Evolutionary conservation across 2,329 filamentous ascomycete species (phyloP).

Genomic region (Sphaerulina populicola): DNA sequence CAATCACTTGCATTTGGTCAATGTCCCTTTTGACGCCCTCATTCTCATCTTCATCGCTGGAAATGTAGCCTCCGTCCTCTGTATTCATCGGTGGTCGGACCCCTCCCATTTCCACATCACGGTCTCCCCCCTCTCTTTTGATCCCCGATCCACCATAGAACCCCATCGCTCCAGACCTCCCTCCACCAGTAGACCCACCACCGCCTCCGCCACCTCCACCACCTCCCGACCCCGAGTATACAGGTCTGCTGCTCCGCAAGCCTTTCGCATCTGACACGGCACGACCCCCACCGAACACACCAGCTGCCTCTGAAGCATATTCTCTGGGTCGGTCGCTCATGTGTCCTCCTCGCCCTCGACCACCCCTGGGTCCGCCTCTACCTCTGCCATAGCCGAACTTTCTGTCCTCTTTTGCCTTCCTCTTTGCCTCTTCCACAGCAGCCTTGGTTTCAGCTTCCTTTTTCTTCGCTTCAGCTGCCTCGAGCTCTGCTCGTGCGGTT

Average conservation of each 20-base stretch:
- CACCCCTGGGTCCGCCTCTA: constrained; percentile 26
- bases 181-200: constrained; percentile 10
- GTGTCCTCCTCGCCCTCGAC: constrained; percentile 38
- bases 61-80: constrained; percentile 37
- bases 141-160: constrained; percentile 27
- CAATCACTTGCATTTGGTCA: constrained; percentile 50
- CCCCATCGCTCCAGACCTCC: constrained; percentile 18
- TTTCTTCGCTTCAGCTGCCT: constrained; percentile 35
- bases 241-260: constrained; percentile 12
- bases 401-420: constrained; percentile 22
- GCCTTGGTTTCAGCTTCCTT: constrained; percentile 34
- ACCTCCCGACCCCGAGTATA: constrained; percentile 5
- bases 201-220: constrained; percentile 15
- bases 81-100: constrained; percentile 21
- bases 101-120: constrained; percentile 17
- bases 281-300: constrained; percentile 36
- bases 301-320: constrained; percentile 30
- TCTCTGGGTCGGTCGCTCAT: constrained; percentile 31
- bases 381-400: constrained; percentile 27
- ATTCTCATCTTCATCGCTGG: constrained; percentile 45
- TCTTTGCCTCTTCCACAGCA: constrained; percentile 27
- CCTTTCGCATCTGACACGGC: constrained; percentile 18
- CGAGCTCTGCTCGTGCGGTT: constrained; percentile 38
- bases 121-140: constrained; percentile 28
- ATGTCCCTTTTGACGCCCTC: constrained; percentile 46